Percentiles rank a stretch among this genome's conserved stretches.
Conservation (phyloP, 768 basidiomycete genomes). For the Suillus subaureus region DNA sequence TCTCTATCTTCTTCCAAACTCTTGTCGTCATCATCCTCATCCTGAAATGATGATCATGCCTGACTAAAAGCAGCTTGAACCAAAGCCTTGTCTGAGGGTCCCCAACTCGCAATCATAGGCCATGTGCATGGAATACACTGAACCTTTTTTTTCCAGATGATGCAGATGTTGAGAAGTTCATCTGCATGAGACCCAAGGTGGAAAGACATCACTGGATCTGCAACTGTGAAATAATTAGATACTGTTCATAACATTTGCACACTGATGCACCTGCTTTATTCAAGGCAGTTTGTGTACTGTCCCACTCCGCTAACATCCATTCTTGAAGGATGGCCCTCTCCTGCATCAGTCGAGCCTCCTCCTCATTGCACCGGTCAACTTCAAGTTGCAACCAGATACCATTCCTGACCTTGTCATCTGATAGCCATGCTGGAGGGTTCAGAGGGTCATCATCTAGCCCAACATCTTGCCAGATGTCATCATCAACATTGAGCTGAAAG, state of each 20-base stretch:
- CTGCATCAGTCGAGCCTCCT: background rate
- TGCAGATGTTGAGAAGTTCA: background rate
- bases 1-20: no score
- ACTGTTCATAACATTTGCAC: no score
- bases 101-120: no score
- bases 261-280: no score
- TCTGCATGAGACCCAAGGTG: background rate
- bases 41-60: no score
- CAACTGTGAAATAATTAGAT: no score
- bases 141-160: no score
- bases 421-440: background rate
- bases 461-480: background rate
- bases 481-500: background rate
- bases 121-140: no score
- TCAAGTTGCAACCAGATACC: background rate
- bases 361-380: background rate
- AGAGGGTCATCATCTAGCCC: background rate
- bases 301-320: no score
- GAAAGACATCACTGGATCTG: slow-evolving; percentile 3
- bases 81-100: no score
- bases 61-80: no score
- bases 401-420: background rate
- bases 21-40: background rate
- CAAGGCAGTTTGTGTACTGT: no score
- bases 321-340: background rate